Evolutionary conservation across 78 protist genomes (phyloP).

Genomic region (Dictyostelium intermedium): DNA sequence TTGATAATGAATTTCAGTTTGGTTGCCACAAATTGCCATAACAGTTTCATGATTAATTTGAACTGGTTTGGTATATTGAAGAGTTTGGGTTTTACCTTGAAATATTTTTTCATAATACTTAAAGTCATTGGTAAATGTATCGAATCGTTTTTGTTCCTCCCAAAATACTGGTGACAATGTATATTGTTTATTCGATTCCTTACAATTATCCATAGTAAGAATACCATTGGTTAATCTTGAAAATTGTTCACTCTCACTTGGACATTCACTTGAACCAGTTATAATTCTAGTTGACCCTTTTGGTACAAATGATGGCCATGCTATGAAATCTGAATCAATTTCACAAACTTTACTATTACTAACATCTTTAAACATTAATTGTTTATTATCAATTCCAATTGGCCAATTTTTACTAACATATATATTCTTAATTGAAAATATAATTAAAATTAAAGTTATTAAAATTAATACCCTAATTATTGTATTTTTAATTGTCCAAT

Average conservation of each 20-base stretch:
- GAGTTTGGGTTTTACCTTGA: not conserved
- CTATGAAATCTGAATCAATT: not conserved
- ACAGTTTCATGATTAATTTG: not conserved
- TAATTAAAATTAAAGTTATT: not conserved
- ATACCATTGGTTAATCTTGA: not conserved
- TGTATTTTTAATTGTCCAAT: constrained; percentile 14
- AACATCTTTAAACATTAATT: constrained; percentile 25
- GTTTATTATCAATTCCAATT: constrained; percentile 22
- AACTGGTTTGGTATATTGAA: not conserved
- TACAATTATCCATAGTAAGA: not conserved
- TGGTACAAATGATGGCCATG: constrained; percentile 62
- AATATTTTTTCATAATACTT: not conserved
- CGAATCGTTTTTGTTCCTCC: not conserved
- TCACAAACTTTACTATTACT: constrained; percentile 2
- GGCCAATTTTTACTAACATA: constrained; percentile 18
- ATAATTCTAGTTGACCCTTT: constrained; percentile 18
- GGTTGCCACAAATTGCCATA: constrained; percentile 6
- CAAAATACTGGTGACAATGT: not conserved
- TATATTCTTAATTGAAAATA: not conserved
- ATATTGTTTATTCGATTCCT: not conserved
- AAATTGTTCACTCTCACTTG: not conserved
- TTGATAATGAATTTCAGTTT: not conserved
- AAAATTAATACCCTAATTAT: not conserved
- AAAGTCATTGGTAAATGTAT: not conserved
- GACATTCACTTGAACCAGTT: constrained; percentile 22